Evolutionary conservation across 1,139 yeast genomes (phyloP), one percentile per base, ranked within the genome.

Genomic region (Taphrina sp.): DNA sequence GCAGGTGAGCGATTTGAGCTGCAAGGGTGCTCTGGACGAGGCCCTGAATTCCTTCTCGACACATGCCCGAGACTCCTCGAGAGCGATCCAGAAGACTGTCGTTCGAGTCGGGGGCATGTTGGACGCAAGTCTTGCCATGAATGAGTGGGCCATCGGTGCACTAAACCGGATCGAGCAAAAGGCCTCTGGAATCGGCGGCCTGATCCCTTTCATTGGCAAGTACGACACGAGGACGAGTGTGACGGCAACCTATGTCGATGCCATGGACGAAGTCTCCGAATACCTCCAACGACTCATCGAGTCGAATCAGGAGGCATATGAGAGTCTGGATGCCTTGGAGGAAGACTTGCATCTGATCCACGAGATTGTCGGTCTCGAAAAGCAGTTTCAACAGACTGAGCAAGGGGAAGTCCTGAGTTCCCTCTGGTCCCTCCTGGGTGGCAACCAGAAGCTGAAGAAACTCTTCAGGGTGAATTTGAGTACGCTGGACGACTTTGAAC

Each of bases 71-170:
- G 39, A 23, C 29, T 41, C 54, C 12, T 24, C 37, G 12, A 24
- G 54, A 5, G 54, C 46, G n/a, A 38, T 49, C 14, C 54, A 49
- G 8, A 29, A 38, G 34, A 49, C 54, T 1, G 54, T 49, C 23
- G 54, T 49, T 8, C 38, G 54, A 16, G 44, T 42, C 5, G 22
- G 44, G 24, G 45, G 46, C 33, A 16, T 49, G 24, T 34, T 49
- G 19, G 54, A 49, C 37, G 46, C 54, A 8, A 26, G 39, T 19
- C 36, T 49, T 20, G 54, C 54, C 28, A 49, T 42, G 33, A 49
- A 49, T 20, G 46, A 49, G 19, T 49, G 54, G 54, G 54, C 54
- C 16, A 24, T 49, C 33, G 10, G 23, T 12, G 23, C 54, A 34
- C 54, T 49, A 17, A 35, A 34, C 23, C 29, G 44, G 10, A 31